Base-by-base conservation (phyloP, 1,284 basidiomycete genomes). In the Sanghuangporus sanghuang region DNA sequence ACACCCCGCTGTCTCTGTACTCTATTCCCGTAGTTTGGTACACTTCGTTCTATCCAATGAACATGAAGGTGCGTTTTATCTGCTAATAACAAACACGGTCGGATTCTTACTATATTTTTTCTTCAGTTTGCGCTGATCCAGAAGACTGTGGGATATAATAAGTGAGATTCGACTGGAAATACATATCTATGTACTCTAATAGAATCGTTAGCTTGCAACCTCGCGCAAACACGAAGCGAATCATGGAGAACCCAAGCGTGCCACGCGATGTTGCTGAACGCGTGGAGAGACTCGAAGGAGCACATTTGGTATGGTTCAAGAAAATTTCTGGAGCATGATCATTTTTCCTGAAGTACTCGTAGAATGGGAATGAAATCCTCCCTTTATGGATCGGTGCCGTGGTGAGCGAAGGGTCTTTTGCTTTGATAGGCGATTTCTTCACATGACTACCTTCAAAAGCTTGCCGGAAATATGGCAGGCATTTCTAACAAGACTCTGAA, bases 301-400 rank as follows among this genome's bases (percentile, higher is more conserved):
- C 68, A 18, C 68, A 69, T 40, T 38, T 64, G 44, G 68, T 68
- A 23, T 40, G 8, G 2, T n/a, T 7, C 16, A 38, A 6, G 21
- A 35, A 3, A 35, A 7, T 0, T 35, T n/a, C 12, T 2, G 3
- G 35, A 38, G 8, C 8, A n/a, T 46, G 1, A n/a, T 46, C 21
- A 7, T 11, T 18, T 11, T 46, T 18, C 21, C 40, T n/a, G 8
- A 32, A 36, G 18, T 32, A 18, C 32, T 38, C 12, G 21, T 48
- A 70, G 69, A 70, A 70, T 46, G 69, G 69, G 27, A 67, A 66
- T 42, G 69, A 70, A 55, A 56, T 68, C 1, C 61, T 68, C n/a
- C 69, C 69, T 1, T 53, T 70, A 38, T 70, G 69, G 69, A 62
- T 67, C 27, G 67, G 65, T 12, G 69, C 69, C 39, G 64, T 69